Evolutionary conservation across 306 rosid species (phyloP).

Genomic region (Quercus rubra): DNA sequence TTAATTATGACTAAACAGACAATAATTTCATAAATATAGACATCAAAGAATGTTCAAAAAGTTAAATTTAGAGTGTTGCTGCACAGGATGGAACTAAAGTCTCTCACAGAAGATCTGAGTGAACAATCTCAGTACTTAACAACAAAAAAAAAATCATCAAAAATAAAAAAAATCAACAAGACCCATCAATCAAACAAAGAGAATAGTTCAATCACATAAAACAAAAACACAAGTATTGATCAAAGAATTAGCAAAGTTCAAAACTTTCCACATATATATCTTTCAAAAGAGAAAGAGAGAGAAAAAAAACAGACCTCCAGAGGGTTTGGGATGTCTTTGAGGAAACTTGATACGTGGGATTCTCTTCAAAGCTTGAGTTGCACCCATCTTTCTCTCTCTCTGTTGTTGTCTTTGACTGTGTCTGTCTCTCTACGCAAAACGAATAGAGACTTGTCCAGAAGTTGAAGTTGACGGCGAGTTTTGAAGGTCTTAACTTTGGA

Average conservation of each 20-base stretch:
- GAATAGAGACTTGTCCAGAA: background rate
- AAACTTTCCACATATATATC: background rate
- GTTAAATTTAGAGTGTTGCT: too few relatives aligned
- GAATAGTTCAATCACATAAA: background rate
- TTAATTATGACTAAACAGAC: background rate
- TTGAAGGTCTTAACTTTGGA: background rate
- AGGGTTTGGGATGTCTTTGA: conserved; percentile 39
- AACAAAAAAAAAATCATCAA: background rate
- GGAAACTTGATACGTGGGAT: conserved; percentile 86
- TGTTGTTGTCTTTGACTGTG: background rate
- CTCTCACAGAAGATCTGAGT: background rate
- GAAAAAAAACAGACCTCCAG: conserved; percentile 22
- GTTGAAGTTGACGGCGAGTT: background rate
- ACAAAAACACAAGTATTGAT: background rate
- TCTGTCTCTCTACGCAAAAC: background rate
- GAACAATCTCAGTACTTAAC: background rate
- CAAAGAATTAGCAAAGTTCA: background rate
- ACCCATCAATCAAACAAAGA: background rate
- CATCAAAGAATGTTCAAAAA: background rate
- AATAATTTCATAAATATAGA: background rate
- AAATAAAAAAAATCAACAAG: background rate
- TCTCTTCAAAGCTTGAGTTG: conserved; percentile 51
- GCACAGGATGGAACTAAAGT: background rate
- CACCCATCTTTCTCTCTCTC: conserved; percentile 40
- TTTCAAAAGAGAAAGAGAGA: background rate